A percentile compares a stretch with the other conserved stretches of the same genome.
Conservation (phyloP, 2,329 filamentous ascomycete species). For the Colletotrichum sp. region DNA sequence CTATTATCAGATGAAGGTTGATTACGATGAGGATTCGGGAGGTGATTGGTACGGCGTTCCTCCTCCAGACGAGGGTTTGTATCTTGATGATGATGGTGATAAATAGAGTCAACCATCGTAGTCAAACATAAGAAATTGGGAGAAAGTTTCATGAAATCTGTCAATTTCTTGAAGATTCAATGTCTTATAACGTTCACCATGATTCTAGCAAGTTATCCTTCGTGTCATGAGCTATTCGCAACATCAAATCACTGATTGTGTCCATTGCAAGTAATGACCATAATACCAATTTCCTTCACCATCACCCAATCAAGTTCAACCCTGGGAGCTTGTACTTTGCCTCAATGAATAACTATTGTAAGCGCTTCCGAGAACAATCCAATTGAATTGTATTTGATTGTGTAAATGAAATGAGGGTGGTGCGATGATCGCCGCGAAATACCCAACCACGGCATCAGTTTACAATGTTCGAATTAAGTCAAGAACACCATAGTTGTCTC, state of each 20-base stretch:
- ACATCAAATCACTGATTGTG: background rate
- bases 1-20: conserved; percentile 1
- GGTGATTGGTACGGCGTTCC: conserved; percentile 32
- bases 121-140: background rate
- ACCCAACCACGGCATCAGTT: background rate
- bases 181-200: background rate
- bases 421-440: background rate
- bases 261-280: too few species aligned
- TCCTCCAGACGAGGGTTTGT: conserved; percentile 11
- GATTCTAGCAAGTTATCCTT: background rate
- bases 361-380: too few species aligned
- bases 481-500: background rate
- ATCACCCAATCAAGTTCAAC: background rate
- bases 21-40: too few species aligned
- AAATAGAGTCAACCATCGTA: background rate
- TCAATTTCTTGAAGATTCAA: background rate
- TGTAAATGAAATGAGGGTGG: fast-evolving
- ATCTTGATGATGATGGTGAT: background rate
- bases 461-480: fast-evolving
- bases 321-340: fast-evolving
- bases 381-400: background rate
- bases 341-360: too few species aligned
- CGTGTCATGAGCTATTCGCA: background rate
- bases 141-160: fast-evolving
- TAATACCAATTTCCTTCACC: too few species aligned